Evolutionary conservation across 2,329 filamentous ascomycete genomes (phyloP), one percentile per base, ranked within the genome.

Genomic region (Xylaria sp.): DNA sequence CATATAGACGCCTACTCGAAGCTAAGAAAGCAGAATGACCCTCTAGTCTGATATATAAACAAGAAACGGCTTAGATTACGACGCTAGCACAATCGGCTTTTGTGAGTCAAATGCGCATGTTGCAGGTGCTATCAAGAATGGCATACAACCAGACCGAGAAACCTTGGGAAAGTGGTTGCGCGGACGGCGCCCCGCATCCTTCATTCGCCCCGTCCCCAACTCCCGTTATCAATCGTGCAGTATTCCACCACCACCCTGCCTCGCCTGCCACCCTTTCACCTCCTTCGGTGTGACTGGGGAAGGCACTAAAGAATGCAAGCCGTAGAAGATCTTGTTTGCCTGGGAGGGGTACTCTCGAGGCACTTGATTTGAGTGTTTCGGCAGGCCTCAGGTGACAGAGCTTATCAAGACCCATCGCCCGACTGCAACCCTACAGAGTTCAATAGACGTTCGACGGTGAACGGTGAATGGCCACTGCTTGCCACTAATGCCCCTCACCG

Each of bases 361-460:
- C 48, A 49, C 64, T 63, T 63, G 56, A 62, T 67, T 58, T 64
- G 56, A 59, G 59, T 36, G 58, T 40, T 70, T 44, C 49, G 44
- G 33, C 58, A 36, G n/a, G 31, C 56, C 59, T 73, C 71, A 73
- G 67, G 68, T 71, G 71, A 73, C 49, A 11, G 53, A 49, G 59
- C 65, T 70, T 73, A 70, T 71, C 69, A 67, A 56, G 44, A 61
- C 63, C 63, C 48, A 60, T 61, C 38, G 36, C 40, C 56, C 54
- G 62, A 40, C 59, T 71, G 66, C 59, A 66, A 71, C 66, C 66
- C 63, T 63, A 49, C 46, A 42, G 63, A 38, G 9, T n/a, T n/a
- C 15, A 26, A 36, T 66, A 20, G 56, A 38, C 6, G 54, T 31
- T 57, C 44, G 51, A 68, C 38, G 23, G 31, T 63, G 49, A 49